Conservation (phyloP, 179 eudicot species). For the Corrigiola litoralis region DNA sequence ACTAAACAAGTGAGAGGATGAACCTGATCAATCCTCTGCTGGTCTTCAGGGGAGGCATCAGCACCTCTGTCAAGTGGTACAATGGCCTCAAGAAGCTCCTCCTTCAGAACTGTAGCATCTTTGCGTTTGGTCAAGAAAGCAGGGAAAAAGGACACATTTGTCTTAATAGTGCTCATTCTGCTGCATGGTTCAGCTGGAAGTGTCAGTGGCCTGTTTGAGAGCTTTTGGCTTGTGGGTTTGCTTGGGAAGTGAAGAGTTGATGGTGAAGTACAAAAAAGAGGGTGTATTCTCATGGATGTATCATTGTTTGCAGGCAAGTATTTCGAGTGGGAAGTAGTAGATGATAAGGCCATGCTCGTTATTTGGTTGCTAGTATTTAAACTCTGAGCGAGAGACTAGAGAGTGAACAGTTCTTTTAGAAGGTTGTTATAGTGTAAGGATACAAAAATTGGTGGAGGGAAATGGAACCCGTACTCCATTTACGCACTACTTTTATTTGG, state of each 20-base stretch:
- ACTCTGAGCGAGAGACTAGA: no score
- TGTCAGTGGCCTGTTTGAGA: not conserved
- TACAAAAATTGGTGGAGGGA: no score
- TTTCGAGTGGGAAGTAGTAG: slow-evolving; percentile 16
- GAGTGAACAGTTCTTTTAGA: no score
- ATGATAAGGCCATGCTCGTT: slow-evolving; percentile 29
- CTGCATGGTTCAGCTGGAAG: not conserved
- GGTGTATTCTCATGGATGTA: slow-evolving; percentile 8
- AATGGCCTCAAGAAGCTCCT: slow-evolving; percentile 66
- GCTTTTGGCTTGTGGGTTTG: slow-evolving; percentile 14
- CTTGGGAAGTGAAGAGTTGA: slow-evolving; percentile 13
- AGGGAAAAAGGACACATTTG: slow-evolving; percentile 53
- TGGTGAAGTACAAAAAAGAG: slow-evolving; percentile 5
- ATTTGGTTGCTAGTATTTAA: not conserved
- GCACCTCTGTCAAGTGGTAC: slow-evolving; percentile 73
- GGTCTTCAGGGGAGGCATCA: slow-evolving; percentile 59
- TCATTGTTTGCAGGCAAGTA: slow-evolving; percentile 10
- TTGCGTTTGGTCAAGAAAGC: slow-evolving; percentile 38
- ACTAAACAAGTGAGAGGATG: no score
- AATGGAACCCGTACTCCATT: no score
- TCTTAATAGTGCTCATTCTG: slow-evolving; percentile 14
- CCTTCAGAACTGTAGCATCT: slow-evolving; percentile 41
- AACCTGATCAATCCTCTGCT: slow-evolving; percentile 56
- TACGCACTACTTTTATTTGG: no score
- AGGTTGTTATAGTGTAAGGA: no score